Evolutionary conservation across 2,329 filamentous ascomycete species (phyloP), one percentile per base, ranked within the genome.

Genomic region (Colletotrichum sp.): DNA sequence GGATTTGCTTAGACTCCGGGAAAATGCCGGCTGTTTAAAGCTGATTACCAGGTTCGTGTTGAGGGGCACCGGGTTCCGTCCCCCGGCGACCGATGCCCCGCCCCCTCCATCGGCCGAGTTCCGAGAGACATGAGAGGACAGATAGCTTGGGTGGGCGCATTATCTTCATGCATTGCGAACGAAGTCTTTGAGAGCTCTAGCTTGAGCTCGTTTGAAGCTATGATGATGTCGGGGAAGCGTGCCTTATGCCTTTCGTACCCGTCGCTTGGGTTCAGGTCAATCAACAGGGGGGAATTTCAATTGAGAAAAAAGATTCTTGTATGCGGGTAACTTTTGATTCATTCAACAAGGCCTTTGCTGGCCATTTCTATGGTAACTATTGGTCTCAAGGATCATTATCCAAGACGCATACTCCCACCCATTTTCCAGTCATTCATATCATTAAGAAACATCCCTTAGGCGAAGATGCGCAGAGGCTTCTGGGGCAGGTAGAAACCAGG

Each of bases 401-500:
- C 12, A 24, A 57, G 12, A 15, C 28, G n/a, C 9, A 6, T 7
- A 7, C 57, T 30, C 13, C 18, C 26, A 21, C 36, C 36, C n/a
- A n/a, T 49, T 28, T 32, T 32, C 57, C 24, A 21, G 4, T 59
- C 24, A 1, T 44, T 44, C 52, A 60, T 6, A 39, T 64, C 60
- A 71, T 71, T 30, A 71, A 13, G 13, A 57, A 28, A 8, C 7
- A 21, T 2, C 28, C n/a, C 36, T 80, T 86, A 90, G 64, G 85
- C 86, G 80, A 91, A 91, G 79, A 91, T 91, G 68, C 89, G 88
- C 69, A 89, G 83, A 44, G 89, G 88, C 81, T 89, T 85, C 76
- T 84, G 78, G 39, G 79, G 78, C 52, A 82, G 77, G 79, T 80
- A 83, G 65, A 83, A 83, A 69, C 86, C 78, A 10, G 91, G 91